A percentile compares a stretch with the other conserved stretches of the same genome.
Conservation (phyloP, 805 yeast species). For the Scheffersomyces lignosus region DNA sequence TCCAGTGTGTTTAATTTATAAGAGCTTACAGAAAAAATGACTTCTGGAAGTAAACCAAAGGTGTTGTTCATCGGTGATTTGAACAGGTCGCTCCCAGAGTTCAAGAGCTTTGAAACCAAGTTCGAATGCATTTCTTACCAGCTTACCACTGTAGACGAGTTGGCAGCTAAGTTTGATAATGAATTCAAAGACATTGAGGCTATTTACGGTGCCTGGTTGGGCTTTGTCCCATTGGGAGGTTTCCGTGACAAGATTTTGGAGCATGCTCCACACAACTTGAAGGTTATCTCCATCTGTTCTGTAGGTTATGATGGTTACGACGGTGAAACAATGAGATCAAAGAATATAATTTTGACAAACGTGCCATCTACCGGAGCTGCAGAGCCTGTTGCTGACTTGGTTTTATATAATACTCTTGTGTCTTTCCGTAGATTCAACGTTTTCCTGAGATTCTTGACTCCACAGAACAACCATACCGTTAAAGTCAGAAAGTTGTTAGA, state of each 20-base stretch:
- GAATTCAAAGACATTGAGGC: conserved; percentile 47
- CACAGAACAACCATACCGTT: conserved; percentile 42
- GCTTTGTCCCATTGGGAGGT: conserved; percentile 53
- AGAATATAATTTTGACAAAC: conserved; percentile 57
- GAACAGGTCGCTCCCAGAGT: conserved; percentile 48
- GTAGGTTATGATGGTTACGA: conserved; percentile 60
- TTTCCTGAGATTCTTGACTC: conserved; percentile 44
- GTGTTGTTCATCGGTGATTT: conserved; percentile 54
- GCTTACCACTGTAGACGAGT: conserved; percentile 42
- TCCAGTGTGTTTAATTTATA: too few relatives aligned
- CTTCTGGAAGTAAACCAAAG: conserved; percentile 20
- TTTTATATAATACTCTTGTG: conserved; percentile 55
- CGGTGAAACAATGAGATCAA: conserved; percentile 35
- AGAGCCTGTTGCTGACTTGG: conserved; percentile 73
- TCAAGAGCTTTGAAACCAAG: conserved; percentile 35
- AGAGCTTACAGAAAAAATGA: too few relatives aligned
- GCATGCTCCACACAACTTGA: conserved; percentile 44
- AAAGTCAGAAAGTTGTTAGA: conserved; percentile 40
- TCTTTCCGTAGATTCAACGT: conserved; percentile 58
- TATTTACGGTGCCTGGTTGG: conserved; percentile 62
- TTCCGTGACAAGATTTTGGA: conserved; percentile 44
- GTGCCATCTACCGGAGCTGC: conserved; percentile 58
- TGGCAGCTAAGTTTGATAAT: conserved; percentile 39
- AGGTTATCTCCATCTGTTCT: conserved; percentile 53
- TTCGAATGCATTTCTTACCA: conserved; percentile 41